Evolutionary conservation across 495 filamentous ascomycete genomes (phyloP).

Genomic region (Elaphomyces granulatus): DNA sequence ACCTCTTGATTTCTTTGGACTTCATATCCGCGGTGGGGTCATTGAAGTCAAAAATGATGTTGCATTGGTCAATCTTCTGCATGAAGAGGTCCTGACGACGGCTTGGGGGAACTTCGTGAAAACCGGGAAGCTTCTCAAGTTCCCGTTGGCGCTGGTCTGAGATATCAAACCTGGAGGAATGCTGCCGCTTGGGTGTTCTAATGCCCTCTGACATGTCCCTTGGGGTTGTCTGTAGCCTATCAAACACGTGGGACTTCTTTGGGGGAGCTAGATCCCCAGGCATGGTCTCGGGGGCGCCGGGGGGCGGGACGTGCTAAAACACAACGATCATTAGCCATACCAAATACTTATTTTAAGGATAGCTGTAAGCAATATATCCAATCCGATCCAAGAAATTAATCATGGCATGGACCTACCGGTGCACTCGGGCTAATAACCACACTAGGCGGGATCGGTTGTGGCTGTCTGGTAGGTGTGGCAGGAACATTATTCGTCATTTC

Average conservation of each 20-base stretch:
- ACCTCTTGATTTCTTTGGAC: slow-evolving; percentile 98
- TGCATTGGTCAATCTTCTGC: slow-evolving; percentile 99
- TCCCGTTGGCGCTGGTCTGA: slow-evolving; percentile 83
- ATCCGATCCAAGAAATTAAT: too few species aligned
- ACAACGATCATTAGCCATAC: slow-evolving; percentile 11
- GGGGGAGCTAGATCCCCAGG: slow-evolving; percentile 93
- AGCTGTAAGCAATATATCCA: too few species aligned
- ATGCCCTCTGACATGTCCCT: slow-evolving; percentile 94
- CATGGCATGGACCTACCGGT: slow-evolving; percentile 63
- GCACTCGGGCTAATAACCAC: slow-evolving; percentile 92
- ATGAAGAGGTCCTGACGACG: slow-evolving; percentile 96
- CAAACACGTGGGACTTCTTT: slow-evolving; percentile 82
- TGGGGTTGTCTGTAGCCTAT: slow-evolving; percentile 80
- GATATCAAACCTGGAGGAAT: slow-evolving; percentile 95
- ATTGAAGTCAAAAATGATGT: slow-evolving; percentile 99
- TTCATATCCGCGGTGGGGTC: slow-evolving; percentile 98
- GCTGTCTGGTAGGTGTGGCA: slow-evolving; percentile 54
- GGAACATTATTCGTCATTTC: slow-evolving; percentile 41
- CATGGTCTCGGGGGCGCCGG: slow-evolving; percentile 94
- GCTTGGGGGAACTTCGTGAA: slow-evolving; percentile 94
- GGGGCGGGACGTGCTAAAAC: slow-evolving; percentile 78
- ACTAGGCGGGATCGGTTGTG: slow-evolving; percentile 58
- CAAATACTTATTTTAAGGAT: too few species aligned
- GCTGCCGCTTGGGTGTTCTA: slow-evolving; percentile 86
- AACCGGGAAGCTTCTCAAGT: slow-evolving; percentile 94